Evolutionary conservation across 805 yeast species (phyloP).

Genomic region (Teunomyces panamensis): DNA sequence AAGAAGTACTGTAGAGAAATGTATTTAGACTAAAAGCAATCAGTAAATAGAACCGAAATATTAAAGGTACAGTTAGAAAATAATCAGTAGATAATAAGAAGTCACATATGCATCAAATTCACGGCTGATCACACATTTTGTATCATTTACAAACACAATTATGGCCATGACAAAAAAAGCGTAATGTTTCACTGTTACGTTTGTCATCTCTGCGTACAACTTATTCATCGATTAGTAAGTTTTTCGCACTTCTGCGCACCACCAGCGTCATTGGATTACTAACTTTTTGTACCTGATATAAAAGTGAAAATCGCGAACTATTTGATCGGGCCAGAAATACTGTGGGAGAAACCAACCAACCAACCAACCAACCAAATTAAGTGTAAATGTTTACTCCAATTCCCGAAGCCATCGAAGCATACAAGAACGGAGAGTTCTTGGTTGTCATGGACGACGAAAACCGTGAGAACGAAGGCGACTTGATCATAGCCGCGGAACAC

Average conservation of each 20-base stretch:
- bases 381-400: constrained; percentile 7
- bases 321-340: not conserved
- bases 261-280: not conserved
- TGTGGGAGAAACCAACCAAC: too few relatives aligned
- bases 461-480: constrained; percentile 97
- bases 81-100: too few relatives aligned
- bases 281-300: not conserved
- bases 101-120: too few relatives aligned
- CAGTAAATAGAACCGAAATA: too few relatives aligned
- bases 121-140: too few relatives aligned
- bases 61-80: too few relatives aligned
- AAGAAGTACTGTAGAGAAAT: too few relatives aligned
- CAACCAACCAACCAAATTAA: too few relatives aligned
- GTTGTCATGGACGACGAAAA: constrained; percentile 96
- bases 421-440: constrained; percentile 70
- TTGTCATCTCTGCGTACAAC: not conserved
- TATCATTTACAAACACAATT: too few relatives aligned
- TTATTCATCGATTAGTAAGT: not conserved
- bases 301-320: not conserved
- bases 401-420: constrained; percentile 15
- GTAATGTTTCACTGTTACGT: not conserved
- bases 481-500: constrained; percentile 86
- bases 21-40: too few relatives aligned
- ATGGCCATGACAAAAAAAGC: too few relatives aligned
- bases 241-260: not conserved